These are phyloP conservation scores for Dissophora ornata DNA, from an alignment of 192 early-diverging fungal species.

Conservation along the genomic window DNA sequence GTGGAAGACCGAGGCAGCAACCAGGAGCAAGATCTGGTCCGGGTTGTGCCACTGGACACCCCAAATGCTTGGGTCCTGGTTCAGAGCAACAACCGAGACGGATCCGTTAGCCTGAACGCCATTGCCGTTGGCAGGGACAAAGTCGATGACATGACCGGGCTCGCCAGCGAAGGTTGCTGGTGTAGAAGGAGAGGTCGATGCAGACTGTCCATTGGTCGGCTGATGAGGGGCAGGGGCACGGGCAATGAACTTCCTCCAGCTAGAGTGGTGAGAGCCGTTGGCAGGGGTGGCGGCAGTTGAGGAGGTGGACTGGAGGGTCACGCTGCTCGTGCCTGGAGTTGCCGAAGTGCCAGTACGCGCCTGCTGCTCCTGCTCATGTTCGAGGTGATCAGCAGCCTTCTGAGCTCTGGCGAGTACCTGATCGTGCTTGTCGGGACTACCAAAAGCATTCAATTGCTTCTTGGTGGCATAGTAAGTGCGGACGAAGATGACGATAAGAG, in stretches of 20 bases:
- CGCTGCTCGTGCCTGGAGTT: conserved; percentile 10
- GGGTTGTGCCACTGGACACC: conserved; percentile 51
- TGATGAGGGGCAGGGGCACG: conserved; percentile 9
- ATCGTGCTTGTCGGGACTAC: conserved; percentile 19
- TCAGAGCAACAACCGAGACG: conserved; percentile 21
- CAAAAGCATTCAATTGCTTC: conserved; percentile 37
- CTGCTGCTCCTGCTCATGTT: conserved; percentile 15
- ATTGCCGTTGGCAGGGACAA: conserved; percentile 5
- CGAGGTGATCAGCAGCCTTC: conserved; percentile 19
- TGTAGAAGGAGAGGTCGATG: conserved; percentile 14
- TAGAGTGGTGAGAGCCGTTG: conserved; percentile 24
- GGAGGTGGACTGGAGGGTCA: neutral
- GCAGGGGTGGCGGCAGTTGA: conserved; percentile 1
- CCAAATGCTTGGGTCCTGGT: conserved; percentile 37
- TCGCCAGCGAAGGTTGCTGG: conserved; percentile 14
- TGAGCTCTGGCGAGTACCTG: conserved; percentile 30
- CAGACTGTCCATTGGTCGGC: neutral
- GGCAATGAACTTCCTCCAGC: conserved; percentile 39
- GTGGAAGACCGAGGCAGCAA: conserved; percentile 47
- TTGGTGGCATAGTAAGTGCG: conserved; percentile 39
- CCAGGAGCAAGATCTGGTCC: conserved; percentile 40
- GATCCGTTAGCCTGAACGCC: neutral
- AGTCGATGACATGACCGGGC: conserved; percentile 19
- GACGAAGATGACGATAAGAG: conserved; percentile 41
- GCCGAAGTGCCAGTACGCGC: neutral